Evolutionary conservation across 306 rosid species (phyloP).

Genomic region (Cicer yamashitae): DNA sequence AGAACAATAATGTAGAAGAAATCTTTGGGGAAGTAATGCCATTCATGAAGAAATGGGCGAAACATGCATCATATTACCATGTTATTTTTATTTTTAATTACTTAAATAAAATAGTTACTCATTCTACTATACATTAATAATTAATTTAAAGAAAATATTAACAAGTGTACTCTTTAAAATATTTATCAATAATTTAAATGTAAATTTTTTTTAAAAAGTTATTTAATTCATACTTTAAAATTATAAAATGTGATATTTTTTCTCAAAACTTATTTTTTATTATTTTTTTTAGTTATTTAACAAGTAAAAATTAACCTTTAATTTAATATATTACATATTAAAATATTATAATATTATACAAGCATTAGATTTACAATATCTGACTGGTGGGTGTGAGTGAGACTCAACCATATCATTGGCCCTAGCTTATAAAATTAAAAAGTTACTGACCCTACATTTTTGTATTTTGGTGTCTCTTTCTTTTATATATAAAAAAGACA

Average conservation of each 20-base stretch:
- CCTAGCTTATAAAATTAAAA: constrained; percentile 7
- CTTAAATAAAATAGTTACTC: constrained; percentile 31
- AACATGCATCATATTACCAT: constrained; percentile 48
- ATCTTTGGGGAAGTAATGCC: constrained; percentile 44
- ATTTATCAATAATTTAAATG: no score
- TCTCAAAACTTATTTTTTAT: no score
- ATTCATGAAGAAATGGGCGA: constrained; percentile 45
- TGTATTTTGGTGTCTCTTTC: constrained; percentile 49
- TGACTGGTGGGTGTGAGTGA: constrained; percentile 30
- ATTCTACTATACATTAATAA: constrained; percentile 12
- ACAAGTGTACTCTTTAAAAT: no score
- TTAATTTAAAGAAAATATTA: no score
- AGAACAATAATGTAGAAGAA: constrained; percentile 12
- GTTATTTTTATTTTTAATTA: no score
- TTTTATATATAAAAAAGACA: not conserved
- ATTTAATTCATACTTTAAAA: no score
- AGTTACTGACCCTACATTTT: constrained; percentile 50
- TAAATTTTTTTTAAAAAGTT: no score
- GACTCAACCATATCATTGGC: constrained; percentile 35
- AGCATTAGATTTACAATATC: constrained; percentile 39
- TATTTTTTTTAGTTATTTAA: no score
- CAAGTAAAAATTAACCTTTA: no score
- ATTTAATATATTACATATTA: not conserved
- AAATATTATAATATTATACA: not conserved
- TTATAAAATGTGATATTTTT: no score